Percentiles rank a stretch among this genome's conserved stretches.
phyloP scores from a whole-genome alignment of 179 eudicot species.

The Corrigiola litoralis region DNA sequence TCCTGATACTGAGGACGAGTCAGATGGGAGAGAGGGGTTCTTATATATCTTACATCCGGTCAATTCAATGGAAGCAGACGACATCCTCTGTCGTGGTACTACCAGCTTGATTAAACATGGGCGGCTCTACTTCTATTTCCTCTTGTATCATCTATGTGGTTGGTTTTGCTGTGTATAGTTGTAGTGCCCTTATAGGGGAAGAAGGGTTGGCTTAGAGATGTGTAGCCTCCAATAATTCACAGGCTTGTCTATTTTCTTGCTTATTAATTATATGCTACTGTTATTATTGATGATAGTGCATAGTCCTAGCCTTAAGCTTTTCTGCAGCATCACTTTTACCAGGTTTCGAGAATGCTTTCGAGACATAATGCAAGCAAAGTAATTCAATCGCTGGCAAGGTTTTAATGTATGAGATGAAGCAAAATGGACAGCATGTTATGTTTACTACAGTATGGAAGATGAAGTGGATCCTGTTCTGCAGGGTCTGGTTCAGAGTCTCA shows the following conservation, averaged over 20 bases:
- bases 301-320: neutral
- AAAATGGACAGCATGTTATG: too few relatives aligned
- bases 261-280: constrained; percentile 21
- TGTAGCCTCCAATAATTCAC: constrained; percentile 28
- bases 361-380: neutral
- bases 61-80: constrained; percentile 10
- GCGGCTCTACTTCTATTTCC: constrained; percentile 8
- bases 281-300: constrained; percentile 18
- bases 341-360: neutral
- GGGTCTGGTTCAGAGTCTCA: too few relatives aligned
- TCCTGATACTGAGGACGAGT: constrained; percentile 15
- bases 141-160: constrained; percentile 24
- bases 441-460: too few relatives aligned
- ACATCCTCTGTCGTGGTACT: constrained; percentile 8
- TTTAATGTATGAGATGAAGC: too few relatives aligned
- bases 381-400: too few relatives aligned
- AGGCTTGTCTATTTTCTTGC: constrained; percentile 23
- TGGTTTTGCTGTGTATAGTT: constrained; percentile 31
- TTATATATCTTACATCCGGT: constrained; percentile 6
- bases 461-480: too few relatives aligned
- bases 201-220: constrained; percentile 17
- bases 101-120: constrained; percentile 2
- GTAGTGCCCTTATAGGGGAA: constrained; percentile 22
- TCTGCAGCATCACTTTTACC: neutral
- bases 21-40: constrained; percentile 14